These are phyloP conservation scores for Metschnikowia reukaufii DNA, from an alignment of 805 yeast species.

Conservation along the genomic window DNA sequence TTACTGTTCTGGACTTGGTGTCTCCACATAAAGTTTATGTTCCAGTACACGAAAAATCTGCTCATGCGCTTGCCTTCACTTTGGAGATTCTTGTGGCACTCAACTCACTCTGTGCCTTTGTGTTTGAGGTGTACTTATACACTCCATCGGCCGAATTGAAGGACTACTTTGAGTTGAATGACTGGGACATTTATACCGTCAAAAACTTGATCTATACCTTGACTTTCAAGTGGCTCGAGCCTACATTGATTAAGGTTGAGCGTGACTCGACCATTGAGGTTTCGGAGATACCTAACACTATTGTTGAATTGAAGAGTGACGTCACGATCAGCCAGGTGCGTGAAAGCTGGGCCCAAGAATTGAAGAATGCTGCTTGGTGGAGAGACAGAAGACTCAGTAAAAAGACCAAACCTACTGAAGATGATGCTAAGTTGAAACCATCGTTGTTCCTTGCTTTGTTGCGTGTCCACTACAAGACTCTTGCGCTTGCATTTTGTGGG, in stretches of 20 bases:
- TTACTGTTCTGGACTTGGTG: slow-evolving; percentile 22
- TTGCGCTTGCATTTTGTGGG: slow-evolving; percentile 14
- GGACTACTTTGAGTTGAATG: slow-evolving; percentile 25
- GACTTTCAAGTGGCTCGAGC: slow-evolving; percentile 31
- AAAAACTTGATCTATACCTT: slow-evolving; percentile 24
- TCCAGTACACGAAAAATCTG: slow-evolving; percentile 7
- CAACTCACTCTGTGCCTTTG: slow-evolving; percentile 16
- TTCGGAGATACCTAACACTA: slow-evolving; percentile 18
- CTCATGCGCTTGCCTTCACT: slow-evolving; percentile 16
- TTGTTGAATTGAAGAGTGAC: slow-evolving; percentile 17
- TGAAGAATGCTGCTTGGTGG: slow-evolving; percentile 20
- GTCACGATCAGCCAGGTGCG: slow-evolving; percentile 18
- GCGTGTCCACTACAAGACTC: slow-evolving; percentile 14
- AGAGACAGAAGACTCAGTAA: slow-evolving; percentile 16
- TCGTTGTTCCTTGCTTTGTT: slow-evolving; percentile 23
- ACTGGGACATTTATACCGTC: slow-evolving; percentile 26
- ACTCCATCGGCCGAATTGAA: slow-evolving; percentile 23
- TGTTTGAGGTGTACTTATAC: slow-evolving; percentile 23
- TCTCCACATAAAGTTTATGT: slow-evolving; percentile 21
- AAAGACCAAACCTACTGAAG: slow-evolving; percentile 10
- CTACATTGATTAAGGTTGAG: slow-evolving; percentile 27
- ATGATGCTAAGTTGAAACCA: slow-evolving; percentile 20
- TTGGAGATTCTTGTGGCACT: slow-evolving; percentile 16
- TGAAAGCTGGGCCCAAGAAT: slow-evolving; percentile 20
- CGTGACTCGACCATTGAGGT: slow-evolving; percentile 23